phyloP scores from a whole-genome alignment of 1,284 basidiomycete species.

The Pseudozyma pruni region DNA sequence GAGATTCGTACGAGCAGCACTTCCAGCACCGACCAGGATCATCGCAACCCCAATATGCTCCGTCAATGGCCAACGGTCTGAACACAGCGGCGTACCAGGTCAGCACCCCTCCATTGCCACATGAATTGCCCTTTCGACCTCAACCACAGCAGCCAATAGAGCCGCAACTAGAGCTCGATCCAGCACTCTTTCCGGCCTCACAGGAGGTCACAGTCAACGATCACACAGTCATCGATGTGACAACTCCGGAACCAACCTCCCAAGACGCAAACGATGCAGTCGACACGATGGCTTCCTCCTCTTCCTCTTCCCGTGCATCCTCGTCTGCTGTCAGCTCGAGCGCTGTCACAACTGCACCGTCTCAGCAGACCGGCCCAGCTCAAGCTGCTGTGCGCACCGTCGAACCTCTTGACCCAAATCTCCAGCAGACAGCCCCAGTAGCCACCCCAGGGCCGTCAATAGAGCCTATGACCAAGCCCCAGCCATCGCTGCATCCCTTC shows the following conservation, averaged over 20 bases:
- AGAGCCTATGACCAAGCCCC: constrained; percentile 2
- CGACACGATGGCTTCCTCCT: background rate
- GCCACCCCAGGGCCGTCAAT: background rate
- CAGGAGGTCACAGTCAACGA: constrained; percentile 1
- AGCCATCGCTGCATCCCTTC: constrained; percentile 25
- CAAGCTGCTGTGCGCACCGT: background rate
- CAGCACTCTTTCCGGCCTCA: constrained; percentile 10
- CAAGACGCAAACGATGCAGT: background rate
- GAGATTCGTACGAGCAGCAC: constrained; percentile 1
- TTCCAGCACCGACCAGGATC: background rate
- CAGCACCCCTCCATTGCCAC: background rate
- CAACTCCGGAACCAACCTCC: constrained; percentile 6
- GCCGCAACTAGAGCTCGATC: constrained; percentile 9
- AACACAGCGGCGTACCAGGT: constrained; percentile 6
- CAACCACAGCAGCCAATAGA: constrained; percentile 1
- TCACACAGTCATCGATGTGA: constrained; percentile 2
- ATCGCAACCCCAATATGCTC: background rate
- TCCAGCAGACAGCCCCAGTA: background rate
- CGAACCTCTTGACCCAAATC: background rate
- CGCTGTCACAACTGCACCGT: constrained; percentile 1
- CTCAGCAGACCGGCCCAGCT: constrained; percentile 7
- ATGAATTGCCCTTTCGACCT: no score
- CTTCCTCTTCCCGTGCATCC: constrained; percentile 1
- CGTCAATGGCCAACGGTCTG: constrained; percentile 6
- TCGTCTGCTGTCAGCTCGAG: constrained; percentile 1